These are phyloP conservation scores for Vanrija sp. DNA, from an alignment of 1,284 basidiomycete species.

Conservation along the genomic window DNA sequence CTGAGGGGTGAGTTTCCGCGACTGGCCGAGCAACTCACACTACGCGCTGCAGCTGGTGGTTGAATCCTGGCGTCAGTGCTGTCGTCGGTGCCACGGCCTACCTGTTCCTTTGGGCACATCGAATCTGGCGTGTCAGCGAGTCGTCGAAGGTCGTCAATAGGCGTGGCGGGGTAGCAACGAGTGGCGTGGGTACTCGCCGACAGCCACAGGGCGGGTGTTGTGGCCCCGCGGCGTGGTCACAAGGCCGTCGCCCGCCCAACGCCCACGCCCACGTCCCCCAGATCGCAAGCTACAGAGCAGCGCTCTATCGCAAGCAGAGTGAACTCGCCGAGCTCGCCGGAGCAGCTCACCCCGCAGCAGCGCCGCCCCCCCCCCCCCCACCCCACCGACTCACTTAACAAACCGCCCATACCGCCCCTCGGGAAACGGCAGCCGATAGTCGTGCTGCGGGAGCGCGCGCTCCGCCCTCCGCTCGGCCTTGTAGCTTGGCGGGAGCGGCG, in stretches of 20 bases:
- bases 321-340: no score
- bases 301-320: no score
- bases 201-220: neutral
- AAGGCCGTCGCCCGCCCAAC: no score
- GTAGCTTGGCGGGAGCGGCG: conserved; percentile 43
- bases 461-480: conserved; percentile 19
- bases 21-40: conserved; percentile 13
- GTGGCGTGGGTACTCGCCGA: neutral
- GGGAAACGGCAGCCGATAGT: conserved; percentile 15
- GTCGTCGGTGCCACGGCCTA: conserved; percentile 1
- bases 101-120: conserved; percentile 39
- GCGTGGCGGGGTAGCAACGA: no score
- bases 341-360: neutral
- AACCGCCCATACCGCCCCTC: conserved; percentile 34
- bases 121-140: conserved; percentile 26
- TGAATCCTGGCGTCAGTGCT: conserved; percentile 25
- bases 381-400: conserved; percentile 33
- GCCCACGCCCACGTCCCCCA: no score
- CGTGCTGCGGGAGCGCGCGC: conserved; percentile 20
- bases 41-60: conserved; percentile 31
- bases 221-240: no score
- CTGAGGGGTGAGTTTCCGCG: conserved; percentile 13
- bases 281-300: no score
- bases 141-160: no score
- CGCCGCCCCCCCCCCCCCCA: no score